These are phyloP conservation scores for Boeremia lycopersici DNA, from an alignment of 2,329 filamentous ascomycete species.

Conservation along the genomic window DNA sequence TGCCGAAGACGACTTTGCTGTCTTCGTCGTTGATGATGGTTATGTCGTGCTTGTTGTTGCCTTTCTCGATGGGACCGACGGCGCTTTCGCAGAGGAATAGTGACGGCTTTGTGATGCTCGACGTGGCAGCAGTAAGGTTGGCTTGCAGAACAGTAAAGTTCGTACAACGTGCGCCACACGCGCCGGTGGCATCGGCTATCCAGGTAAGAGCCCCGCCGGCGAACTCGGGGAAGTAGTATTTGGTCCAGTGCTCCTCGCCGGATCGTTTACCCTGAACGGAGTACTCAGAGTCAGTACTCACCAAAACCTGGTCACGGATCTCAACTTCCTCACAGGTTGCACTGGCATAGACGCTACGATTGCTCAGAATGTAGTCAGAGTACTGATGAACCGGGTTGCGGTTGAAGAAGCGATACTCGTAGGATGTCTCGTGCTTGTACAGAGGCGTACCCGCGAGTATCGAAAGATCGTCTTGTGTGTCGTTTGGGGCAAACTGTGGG, in stretches of 20 bases:
- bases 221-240: slow-evolving; percentile 21
- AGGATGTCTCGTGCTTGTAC: slow-evolving; percentile 28
- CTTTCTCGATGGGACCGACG: slow-evolving; percentile 15
- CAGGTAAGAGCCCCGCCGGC: slow-evolving; percentile 32
- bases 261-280: slow-evolving; percentile 16
- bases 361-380: slow-evolving; percentile 35
- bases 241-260: slow-evolving; percentile 15
- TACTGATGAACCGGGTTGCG: slow-evolving; percentile 39
- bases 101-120: slow-evolving; percentile 10
- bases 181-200: slow-evolving; percentile 24
- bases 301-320: slow-evolving; percentile 6
- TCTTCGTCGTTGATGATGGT: slow-evolving; percentile 20
- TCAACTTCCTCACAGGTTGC: slow-evolving; percentile 33
- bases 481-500: slow-evolving; percentile 19
- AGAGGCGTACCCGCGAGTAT: slow-evolving; percentile 32
- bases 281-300: background rate
- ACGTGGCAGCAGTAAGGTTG: slow-evolving; percentile 1
- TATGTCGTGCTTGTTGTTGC: slow-evolving; percentile 28
- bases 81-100: slow-evolving; percentile 42
- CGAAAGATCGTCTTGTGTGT: slow-evolving; percentile 27
- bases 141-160: slow-evolving; percentile 42
- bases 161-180: slow-evolving; percentile 42
- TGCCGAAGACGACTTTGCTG: slow-evolving; percentile 30
- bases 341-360: slow-evolving; percentile 26
- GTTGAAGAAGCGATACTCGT: slow-evolving; percentile 42